phyloP scores from a whole-genome alignment of 352 stramenopile genomes.

The Phytophthora hybrid region DNA sequence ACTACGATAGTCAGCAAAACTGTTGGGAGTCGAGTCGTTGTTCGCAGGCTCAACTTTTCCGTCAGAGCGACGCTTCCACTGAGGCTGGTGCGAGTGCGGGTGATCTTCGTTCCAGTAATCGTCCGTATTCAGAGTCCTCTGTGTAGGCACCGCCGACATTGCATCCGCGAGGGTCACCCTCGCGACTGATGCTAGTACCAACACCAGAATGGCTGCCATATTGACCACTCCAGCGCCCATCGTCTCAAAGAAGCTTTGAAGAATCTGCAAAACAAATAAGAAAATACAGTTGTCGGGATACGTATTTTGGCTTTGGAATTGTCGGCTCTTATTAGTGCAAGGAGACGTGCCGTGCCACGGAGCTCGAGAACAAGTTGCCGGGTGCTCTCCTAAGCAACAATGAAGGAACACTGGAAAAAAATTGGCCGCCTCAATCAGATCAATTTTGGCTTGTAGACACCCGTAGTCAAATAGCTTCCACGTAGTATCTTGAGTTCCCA shows the following conservation, averaged over 20 bases:
- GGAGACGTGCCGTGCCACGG: too few relatives aligned
- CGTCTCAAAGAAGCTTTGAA: neutral
- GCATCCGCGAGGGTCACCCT: neutral
- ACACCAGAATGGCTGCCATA: neutral
- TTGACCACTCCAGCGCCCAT: neutral
- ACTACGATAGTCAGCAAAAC: conserved; percentile 27
- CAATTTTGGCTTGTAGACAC: neutral
- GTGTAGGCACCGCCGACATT: neutral
- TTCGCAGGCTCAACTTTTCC: conserved; percentile 44
- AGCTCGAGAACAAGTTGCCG: too few relatives aligned
- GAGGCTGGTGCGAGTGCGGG: conserved; percentile 48
- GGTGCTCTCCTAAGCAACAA: too few relatives aligned
- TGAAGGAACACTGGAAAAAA: neutral
- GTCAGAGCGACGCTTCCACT: conserved; percentile 51
- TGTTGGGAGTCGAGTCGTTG: conserved; percentile 31
- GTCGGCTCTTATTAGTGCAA: neutral
- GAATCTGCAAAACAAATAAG: neutral
- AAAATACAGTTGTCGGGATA: neutral
- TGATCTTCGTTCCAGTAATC: conserved; percentile 60
- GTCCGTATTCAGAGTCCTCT: conserved; percentile 23
- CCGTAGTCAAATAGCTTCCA: neutral
- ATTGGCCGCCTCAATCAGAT: neutral
- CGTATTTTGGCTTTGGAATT: neutral
- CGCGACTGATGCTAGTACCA: neutral
- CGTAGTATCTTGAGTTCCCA: too few relatives aligned